phyloP scores from a whole-genome alignment of 2,329 filamentous ascomycete species.

The Monilinia fructicola region DNA sequence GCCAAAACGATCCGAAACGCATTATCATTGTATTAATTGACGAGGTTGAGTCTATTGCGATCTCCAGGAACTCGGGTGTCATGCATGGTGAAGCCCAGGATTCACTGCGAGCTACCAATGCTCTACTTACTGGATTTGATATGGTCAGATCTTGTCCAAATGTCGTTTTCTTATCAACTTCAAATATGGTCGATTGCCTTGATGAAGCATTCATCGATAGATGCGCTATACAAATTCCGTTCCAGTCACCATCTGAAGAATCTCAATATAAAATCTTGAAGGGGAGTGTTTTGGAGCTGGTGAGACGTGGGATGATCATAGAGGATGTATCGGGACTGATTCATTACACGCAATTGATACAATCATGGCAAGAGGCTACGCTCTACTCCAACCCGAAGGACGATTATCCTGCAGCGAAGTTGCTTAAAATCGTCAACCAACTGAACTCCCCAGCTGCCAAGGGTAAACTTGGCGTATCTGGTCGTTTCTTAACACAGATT shows the following conservation, averaged over 20 bases:
- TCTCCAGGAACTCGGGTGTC: slow-evolving; percentile 32
- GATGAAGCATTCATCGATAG: slow-evolving; percentile 40
- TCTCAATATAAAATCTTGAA: slow-evolving; percentile 39
- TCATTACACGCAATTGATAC: slow-evolving; percentile 27
- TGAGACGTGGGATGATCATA: slow-evolving; percentile 28
- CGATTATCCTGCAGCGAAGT: slow-evolving; percentile 14
- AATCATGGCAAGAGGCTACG: slow-evolving; percentile 31
- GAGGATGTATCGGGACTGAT: neutral
- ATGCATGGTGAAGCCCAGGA: slow-evolving; percentile 37
- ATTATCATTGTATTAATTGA: slow-evolving; percentile 41
- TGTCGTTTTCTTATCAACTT: slow-evolving; percentile 38
- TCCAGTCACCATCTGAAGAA: slow-evolving; percentile 31
- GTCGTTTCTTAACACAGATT: slow-evolving; percentile 34
- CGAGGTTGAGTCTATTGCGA: slow-evolving; percentile 40
- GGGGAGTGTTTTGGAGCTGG: slow-evolving; percentile 31
- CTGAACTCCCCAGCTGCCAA: slow-evolving; percentile 26
- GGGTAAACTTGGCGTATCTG: slow-evolving; percentile 21
- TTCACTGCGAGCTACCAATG: slow-evolving; percentile 39
- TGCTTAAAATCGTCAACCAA: slow-evolving; percentile 29
- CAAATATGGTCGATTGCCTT: slow-evolving; percentile 36
- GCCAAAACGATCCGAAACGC: slow-evolving; percentile 29
- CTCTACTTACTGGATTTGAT: slow-evolving; percentile 40
- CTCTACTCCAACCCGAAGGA: slow-evolving; percentile 12
- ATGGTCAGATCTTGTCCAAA: slow-evolving; percentile 32
- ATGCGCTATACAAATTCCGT: slow-evolving; percentile 31